Base-by-base conservation (phyloP, 305 asterid genomes). In the Petunia hybrid region DNA sequence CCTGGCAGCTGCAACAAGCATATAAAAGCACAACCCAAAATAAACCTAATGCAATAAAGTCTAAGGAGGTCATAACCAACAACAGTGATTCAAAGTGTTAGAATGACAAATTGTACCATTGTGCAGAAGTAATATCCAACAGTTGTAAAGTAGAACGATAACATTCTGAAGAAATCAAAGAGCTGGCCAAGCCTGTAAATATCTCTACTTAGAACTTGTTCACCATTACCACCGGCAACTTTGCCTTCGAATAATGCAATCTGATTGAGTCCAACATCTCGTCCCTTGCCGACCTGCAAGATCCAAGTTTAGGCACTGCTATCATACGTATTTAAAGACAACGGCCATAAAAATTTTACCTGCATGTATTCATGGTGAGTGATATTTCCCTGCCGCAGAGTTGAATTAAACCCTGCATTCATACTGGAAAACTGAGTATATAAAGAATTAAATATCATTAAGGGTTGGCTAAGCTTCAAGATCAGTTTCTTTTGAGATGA, bases 141-240 rank as follows among this genome's bases (percentile, higher is more conserved):
- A 81, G 99, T 95, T 3, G 98, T 92, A 90, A 95, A 95, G 92
- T 89, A 93, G 89, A 95, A 95, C 10, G 99, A 95, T 66, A 95
- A 87, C 99, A 92, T 95, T 88, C 98, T 88, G 86, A 95, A 93
- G 86, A 95, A 95, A 88, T 93, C 99, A 86, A 95, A 91, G 81
- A 90, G 97, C 91, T 95, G 98, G 61, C 99, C 99, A 84, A 95
- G 97, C 89, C 99, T 87, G 87, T 95, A 95, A 71, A 95, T 87
- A 83, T 95, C 99, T 88, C 99, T 89, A 82, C 98, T 95, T 73
- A 95, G 95, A 85, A 95, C 93, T 91, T 95, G 98, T 81, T 95
- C 99, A 57, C 99, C 99, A 84, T 95, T 95, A 63, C 98, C 99
- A 13, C 99, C 99, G 85, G 99, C 95, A 83, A 95, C 99, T 87